Base-by-base conservation (phyloP, 371 early-diverging fungal species). In the Haplosporangium sp. region DNA sequence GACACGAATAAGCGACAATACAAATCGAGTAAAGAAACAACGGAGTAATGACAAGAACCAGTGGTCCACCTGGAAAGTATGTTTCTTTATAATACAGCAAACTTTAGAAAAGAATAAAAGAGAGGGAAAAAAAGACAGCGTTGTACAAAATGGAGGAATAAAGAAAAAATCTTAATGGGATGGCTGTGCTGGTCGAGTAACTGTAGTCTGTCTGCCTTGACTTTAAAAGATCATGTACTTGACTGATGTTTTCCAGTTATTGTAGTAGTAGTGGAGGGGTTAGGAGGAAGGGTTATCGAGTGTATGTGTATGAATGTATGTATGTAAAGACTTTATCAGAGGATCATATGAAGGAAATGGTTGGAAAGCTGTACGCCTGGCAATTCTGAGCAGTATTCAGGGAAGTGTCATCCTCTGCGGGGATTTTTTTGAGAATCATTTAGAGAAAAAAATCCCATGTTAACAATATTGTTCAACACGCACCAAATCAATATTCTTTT, bases 401-500 rank as follows among this genome's bases (percentile, higher is more conserved):
- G 45, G 19, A 44, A 34, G 6, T 37, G 63, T 50, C 52, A 50
- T 63, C 15, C 50, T 47, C 63, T 61, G 62, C 17, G 10, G 35
- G 27, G 20, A 15, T 35, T 20, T 35, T 61, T 45, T 61, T 61
- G 61, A 40, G 35, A 27, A 35, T 4, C 9, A 58, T 50, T 53
- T 40, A 53, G 2, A 57, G 45, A 65, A 42, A 55, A 57, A 57
- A 57, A 35, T 39, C 65, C 65, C 65, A 57, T 19, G 65, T 65
- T 65, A 65, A 59, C 63, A 19, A 50, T 61, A 27, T 20, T 11
- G 62, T 47, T 44, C 42, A 20, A 20, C 42, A 61, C 40, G 13
- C 39, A 61, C 27, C 20, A 61, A 45, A 34, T 61, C 45, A 27
- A 61, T 45, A 34, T 27, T 61, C 19, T 52, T 37, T 63, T 35